Evolutionary conservation across 176 grass and related monocot genomes (phyloP), one percentile per base, ranked within the genome.

Genomic region (Lolium multiflorum): DNA sequence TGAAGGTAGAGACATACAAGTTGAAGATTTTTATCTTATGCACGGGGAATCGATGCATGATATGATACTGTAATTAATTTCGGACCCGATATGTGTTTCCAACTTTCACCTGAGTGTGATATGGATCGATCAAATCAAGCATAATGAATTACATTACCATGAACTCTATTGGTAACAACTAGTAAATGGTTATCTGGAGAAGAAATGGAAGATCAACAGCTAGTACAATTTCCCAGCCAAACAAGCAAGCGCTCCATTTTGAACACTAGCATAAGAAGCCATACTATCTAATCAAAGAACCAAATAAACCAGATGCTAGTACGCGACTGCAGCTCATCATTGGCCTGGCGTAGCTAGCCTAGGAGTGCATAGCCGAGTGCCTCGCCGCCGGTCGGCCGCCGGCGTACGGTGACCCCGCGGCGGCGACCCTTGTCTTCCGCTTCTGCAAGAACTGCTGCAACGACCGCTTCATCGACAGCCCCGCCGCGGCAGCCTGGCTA

Each of bases 381-480:
- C 77, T 78, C 81, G 21, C 52, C 31, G 3, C 1, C 50, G n/a
- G 39, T 26, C 81, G 12, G 7, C 41, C 75, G 38, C 20, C 75
- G 75, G 89, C 81, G 81, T 81, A 91, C 0, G 76, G 81, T 17
- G 76, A 69, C 12, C 60, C 67, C 28, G 46, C 52, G 31, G 88
- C 80, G 44, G 78, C 76, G 51, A 76, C 76, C 84, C 93, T 90
- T 2, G 62, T 77, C 81, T 92, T 90, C 43, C 91, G 77, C 85
- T 95, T 95, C 81, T 91, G 90, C 44, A 95, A 76, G 61, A 95
- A 95, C 68, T 37, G 82, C 86, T 92, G 93, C 86, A 95, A 68
- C 28, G 91, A 95, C 5, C 91, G 62, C 76, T 91, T 95, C 93
- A 95, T 95, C 3, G 88, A 95, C 49, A 92, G 76, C 55, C 82